Evolutionary conservation across 768 basidiomycete species (phyloP), one percentile per base, ranked within the genome.

Genomic region (Boletus pseudopeckii): DNA sequence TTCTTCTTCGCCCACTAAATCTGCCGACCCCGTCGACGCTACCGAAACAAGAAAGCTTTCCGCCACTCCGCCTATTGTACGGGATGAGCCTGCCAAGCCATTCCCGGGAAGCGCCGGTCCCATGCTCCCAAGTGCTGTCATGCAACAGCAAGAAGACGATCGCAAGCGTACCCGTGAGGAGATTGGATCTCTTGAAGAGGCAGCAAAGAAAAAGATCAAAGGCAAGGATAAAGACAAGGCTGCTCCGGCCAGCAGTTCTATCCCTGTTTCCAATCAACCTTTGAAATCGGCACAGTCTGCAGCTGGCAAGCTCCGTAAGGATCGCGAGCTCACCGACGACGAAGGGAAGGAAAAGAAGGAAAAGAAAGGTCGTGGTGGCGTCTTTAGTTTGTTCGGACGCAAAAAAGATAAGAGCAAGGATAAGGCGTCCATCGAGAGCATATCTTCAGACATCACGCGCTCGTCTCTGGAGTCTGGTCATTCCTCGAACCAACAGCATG

Each of bases 331-430:
- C 13, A 66, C 75, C 46, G 78, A 79, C 33, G 79, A 78, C 22
- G 69, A 72, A 14, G 80, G 77, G 66, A 77, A 81, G 43, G 81
- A 79, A 55, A 81, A 80, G 61, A 78, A 81, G 55, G 80, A 81
- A 57, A 86, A 85, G 72, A 85, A 81, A 50, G 72, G 82, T 4
- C 84, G 88, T 8, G 78, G 82, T 2, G 84, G 88, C 4, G 79
- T 98, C 52, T 86, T 97, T 58, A 78, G 85, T 0, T 63, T 98
- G 45, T 96, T 96, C 66, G 78, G 79, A 17, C 74, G 87, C 61
- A 85, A 83, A 71, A 93, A 88, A 17, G 83, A 89, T 63, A 90
- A 86, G 72, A 76, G 83, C 47, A 85, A 85, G 64, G 84, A 79
- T 40, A 83, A 83, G 67, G 64, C 69, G 17, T 74, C 75, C 6